A percentile compares a stretch with the other conserved stretches of the same genome.
Conservation (phyloP, 148 eudicot genomes). For the Camellia japonica region DNA sequence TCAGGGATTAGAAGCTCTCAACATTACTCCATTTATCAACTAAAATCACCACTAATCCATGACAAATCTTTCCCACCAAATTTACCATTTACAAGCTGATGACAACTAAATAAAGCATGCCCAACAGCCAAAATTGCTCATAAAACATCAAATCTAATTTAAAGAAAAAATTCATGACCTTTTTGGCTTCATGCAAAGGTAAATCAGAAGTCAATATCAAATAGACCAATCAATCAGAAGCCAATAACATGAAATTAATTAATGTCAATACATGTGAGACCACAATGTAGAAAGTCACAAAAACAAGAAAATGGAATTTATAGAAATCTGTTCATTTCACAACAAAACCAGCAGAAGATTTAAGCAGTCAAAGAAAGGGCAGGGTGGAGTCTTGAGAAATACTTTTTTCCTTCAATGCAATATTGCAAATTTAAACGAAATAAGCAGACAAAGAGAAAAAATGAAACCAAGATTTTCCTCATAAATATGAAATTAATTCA, state of each 20-base stretch:
- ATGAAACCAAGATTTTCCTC: background rate
- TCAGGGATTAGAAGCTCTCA: background rate
- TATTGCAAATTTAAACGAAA: too few species aligned
- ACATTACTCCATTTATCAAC: background rate
- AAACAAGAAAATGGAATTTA: background rate
- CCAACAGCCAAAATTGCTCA: background rate
- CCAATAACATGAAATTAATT: background rate
- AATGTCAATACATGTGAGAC: background rate
- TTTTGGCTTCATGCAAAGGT: background rate
- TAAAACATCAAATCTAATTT: background rate
- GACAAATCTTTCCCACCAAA: background rate
- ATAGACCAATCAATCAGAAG: background rate
- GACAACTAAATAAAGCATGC: background rate
- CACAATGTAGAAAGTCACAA: background rate
- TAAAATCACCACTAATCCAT: background rate
- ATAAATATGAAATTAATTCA: background rate
- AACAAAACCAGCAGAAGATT: background rate
- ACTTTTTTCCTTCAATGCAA: too few species aligned
- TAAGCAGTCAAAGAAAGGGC: background rate
- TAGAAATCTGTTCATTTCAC: background rate
- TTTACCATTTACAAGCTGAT: background rate
- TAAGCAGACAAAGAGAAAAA: too few species aligned
- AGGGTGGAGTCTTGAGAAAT: too few species aligned
- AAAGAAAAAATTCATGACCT: background rate
- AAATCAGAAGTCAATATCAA: constrained; percentile 2